Conservation (phyloP, 495 filamentous ascomycete genomes). For the Venustampulla echinocandica region DNA sequence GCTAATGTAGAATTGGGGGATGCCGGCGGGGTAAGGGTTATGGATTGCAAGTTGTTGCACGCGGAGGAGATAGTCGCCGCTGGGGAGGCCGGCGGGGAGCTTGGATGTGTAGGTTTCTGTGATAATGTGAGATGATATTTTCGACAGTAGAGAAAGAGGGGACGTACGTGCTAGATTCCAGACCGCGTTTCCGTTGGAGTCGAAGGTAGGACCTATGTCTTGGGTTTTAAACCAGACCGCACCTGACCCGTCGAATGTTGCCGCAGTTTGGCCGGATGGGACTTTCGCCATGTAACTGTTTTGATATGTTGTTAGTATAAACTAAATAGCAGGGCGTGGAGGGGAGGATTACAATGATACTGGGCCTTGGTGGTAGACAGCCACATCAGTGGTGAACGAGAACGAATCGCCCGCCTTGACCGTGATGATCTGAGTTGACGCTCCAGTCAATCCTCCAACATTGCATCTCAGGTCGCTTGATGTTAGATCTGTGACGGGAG, state of each 20-base stretch:
- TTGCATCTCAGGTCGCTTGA: constrained; percentile 1
- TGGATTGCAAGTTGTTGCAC: constrained; percentile 55
- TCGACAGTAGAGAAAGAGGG: neutral
- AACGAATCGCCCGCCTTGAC: constrained; percentile 43
- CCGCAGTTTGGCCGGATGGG: constrained; percentile 24
- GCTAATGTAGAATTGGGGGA: constrained; percentile 44
- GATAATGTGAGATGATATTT: neutral
- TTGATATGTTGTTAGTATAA: neutral
- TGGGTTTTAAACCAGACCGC: constrained; percentile 35
- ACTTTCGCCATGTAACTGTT: constrained; percentile 42
- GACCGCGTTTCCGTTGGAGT: constrained; percentile 9
- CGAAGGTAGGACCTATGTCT: constrained; percentile 12
- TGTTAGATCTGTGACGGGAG: constrained; percentile 41
- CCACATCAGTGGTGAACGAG: constrained; percentile 34
- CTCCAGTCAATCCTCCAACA: constrained; percentile 2
- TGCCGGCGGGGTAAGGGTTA: constrained; percentile 41
- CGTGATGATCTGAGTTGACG: constrained; percentile 23
- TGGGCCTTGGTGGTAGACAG: constrained; percentile 33
- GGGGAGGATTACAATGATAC: constrained; percentile 20
- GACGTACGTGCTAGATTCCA: constrained; percentile 36
- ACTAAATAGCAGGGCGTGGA: neutral
- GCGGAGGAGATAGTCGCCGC: constrained; percentile 54
- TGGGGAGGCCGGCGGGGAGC: constrained; percentile 44
- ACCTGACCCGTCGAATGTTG: constrained; percentile 39
- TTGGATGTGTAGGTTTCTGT: constrained; percentile 40